Evolutionary conservation across 2,329 filamentous ascomycete genomes (phyloP), one percentile per base, ranked within the genome.

Genomic region (Diaporthe velutina): DNA sequence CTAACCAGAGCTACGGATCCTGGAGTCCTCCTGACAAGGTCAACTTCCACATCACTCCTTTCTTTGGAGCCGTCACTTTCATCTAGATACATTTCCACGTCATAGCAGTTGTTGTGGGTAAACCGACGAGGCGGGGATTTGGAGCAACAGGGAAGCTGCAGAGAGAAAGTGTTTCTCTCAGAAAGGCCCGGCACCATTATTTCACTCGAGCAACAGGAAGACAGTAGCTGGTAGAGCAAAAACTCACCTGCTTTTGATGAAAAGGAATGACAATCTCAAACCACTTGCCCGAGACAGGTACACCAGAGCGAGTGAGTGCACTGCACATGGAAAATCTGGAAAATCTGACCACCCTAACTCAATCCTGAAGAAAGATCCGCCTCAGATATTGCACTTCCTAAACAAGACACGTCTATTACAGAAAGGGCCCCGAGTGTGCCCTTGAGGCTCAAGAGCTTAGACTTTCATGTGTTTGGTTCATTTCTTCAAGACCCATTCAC

Each of bases 21-120:
- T 89, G 87, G 87, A 88, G 79, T 74, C 81, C 84, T 3, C 85
- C 87, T 0, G 79, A 86, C 75, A 79, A 84, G 78, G 82, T 86
- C 0, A 88, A 82, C 78, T 88, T 88, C 72, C 87, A 88, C 76
- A 87, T 86, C 75, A 86, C 85, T 40, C 84, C 83, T 12, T 87
- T 83, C 78, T 87, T 88, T 77, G 84, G 85, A 25, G 77, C 82
- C n/a, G 80, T 85, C 38, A 75, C 77, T 2, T 85, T 86, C 78
- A 77, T 86, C 17, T 86, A 50, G 45, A 25, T 9, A 19, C 10
- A 10, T 7, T 42, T 22, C 58, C n/a, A 10, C 38, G 12, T 28
- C 38, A 42, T 25, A 22, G 0, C 12, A 30, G 42, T 19, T 25
- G 28, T 13, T 38, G 28, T n/a, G 30, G 30, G 19, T 3, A 22